Conservation (phyloP, 2,329 filamentous ascomycete genomes). For the Talaromyces sp. region DNA sequence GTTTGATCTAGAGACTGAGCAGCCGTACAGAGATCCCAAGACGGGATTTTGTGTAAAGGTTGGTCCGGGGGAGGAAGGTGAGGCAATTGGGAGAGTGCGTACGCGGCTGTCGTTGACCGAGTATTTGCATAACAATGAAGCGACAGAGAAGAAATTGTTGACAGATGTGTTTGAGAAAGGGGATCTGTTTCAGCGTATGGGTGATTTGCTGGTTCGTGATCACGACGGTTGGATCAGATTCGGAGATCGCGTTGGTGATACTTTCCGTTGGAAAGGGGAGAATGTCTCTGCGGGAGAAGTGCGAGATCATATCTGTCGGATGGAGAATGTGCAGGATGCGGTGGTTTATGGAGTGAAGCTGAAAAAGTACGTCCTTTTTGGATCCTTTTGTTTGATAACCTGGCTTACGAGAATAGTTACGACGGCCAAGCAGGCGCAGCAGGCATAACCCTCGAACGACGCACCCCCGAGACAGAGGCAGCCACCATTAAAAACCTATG, state of each 20-base stretch:
- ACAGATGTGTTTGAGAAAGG: slow-evolving; percentile 46
- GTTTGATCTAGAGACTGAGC: slow-evolving; percentile 42
- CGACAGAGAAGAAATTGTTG: slow-evolving; percentile 46
- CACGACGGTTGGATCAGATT: slow-evolving; percentile 45
- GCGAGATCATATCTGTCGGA: slow-evolving; percentile 42
- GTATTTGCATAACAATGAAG: slow-evolving; percentile 41
- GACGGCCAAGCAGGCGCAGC: slow-evolving; percentile 50
- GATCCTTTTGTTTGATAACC: not conserved
- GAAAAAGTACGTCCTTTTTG: slow-evolving; percentile 28
- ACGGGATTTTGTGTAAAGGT: slow-evolving; percentile 45
- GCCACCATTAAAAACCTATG: slow-evolving; percentile 41
- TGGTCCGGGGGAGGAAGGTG: slow-evolving; percentile 41
- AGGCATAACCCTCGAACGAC: slow-evolving; percentile 42
- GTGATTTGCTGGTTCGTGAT: slow-evolving; percentile 45
- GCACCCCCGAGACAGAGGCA: slow-evolving; percentile 27
- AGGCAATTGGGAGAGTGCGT: slow-evolving; percentile 45
- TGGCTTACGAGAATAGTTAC: slow-evolving; percentile 33
- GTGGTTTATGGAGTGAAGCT: slow-evolving; percentile 47
- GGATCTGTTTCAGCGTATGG: slow-evolving; percentile 46
- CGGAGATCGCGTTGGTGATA: slow-evolving; percentile 48
- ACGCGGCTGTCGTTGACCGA: slow-evolving; percentile 40
- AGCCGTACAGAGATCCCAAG: slow-evolving; percentile 42
- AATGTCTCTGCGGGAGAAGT: slow-evolving; percentile 49
- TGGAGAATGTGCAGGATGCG: slow-evolving; percentile 42
- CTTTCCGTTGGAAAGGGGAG: slow-evolving; percentile 65